Conservation (phyloP, 2,329 filamentous ascomycete genomes). For the Drechslerella stenobrocha region DNA sequence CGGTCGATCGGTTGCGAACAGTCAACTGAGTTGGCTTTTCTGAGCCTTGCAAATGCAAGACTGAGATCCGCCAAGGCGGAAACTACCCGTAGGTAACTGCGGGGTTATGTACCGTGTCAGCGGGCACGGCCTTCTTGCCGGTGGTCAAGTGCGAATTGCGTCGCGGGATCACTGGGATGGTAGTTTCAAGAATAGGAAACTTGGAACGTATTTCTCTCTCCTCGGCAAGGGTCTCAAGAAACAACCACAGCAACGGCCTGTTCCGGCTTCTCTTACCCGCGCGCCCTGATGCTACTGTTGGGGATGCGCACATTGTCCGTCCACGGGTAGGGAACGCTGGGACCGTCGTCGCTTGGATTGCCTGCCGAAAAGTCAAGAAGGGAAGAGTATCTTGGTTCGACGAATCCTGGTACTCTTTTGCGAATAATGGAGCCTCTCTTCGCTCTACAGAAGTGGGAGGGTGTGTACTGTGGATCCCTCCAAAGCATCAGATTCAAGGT, state of each 20-base stretch:
- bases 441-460: too few relatives aligned
- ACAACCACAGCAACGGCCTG: constrained; percentile 35
- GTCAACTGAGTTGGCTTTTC: too few relatives aligned
- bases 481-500: too few relatives aligned
- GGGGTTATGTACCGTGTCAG: constrained; percentile 11
- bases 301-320: neutral
- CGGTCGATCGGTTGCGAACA: too few relatives aligned
- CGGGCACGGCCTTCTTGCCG: constrained; percentile 28
- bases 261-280: constrained; percentile 1
- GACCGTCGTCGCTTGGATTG: constrained; percentile 40
- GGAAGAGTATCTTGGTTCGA: constrained; percentile 1
- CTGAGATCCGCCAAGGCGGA: neutral
- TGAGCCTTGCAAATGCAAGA: neutral
- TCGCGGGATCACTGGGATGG: constrained; percentile 4
- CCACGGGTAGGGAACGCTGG: constrained; percentile 2
- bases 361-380: constrained; percentile 32
- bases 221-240: constrained; percentile 18
- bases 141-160: too few relatives aligned
- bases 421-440: constrained; percentile 1
- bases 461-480: too few relatives aligned
- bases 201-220: constrained; percentile 18
- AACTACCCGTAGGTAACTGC: too few relatives aligned
- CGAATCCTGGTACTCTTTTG: constrained; percentile 6
- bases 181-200: constrained; percentile 34
- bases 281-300: neutral